phyloP scores from a whole-genome alignment of 2,329 filamentous ascomycete genomes.

The Daldinia sp. region DNA sequence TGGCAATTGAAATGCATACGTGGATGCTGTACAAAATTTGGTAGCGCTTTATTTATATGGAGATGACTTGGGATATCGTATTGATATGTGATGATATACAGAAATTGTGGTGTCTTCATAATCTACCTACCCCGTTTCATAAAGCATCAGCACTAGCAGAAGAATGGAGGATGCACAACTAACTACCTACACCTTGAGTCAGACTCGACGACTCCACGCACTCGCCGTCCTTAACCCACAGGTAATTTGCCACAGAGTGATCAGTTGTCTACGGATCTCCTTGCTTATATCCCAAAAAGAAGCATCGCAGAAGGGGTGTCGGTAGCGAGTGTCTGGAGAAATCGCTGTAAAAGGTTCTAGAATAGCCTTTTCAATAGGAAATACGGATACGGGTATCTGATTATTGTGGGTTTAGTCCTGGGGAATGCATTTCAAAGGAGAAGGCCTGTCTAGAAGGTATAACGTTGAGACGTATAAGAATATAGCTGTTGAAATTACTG shows the following conservation, averaged over 20 bases:
- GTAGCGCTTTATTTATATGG: background rate
- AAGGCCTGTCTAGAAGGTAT: too few relatives aligned
- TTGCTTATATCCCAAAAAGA: background rate
- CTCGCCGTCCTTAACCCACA: background rate
- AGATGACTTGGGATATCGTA: background rate
- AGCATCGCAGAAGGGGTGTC: background rate
- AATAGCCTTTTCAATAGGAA: background rate
- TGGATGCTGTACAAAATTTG: background rate
- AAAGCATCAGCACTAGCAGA: background rate
- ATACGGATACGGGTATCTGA: background rate
- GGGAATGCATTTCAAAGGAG: too few relatives aligned
- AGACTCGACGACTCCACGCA: background rate
- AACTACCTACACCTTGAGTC: background rate
- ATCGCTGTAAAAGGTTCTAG: background rate
- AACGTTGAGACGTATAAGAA: too few relatives aligned
- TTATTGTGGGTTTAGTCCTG: too few relatives aligned
- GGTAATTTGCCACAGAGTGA: background rate
- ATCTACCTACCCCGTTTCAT: background rate
- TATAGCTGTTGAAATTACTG: too few relatives aligned
- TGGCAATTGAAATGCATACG: constrained; percentile 3
- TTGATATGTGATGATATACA: background rate
- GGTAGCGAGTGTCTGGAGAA: background rate
- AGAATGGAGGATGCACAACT: background rate
- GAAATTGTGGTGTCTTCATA: background rate
- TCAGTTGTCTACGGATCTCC: background rate